Evolutionary conservation across 805 yeast genomes (phyloP), one percentile per base, ranked within the genome.

Genomic region (Maudiozyma barnettii): DNA sequence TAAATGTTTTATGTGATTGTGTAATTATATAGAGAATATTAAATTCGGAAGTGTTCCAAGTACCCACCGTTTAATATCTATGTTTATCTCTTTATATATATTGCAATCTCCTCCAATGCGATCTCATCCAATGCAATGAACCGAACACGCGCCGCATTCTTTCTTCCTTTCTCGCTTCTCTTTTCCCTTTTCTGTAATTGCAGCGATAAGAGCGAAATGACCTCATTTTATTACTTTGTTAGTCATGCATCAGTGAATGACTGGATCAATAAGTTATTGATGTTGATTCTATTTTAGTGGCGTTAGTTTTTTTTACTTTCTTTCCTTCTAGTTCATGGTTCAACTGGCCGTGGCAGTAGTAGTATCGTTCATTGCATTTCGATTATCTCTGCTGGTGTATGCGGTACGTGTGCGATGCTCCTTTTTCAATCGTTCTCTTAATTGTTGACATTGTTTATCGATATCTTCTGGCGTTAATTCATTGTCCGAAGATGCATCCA

Each of bases 371-470:
- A 8, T 33, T n/a, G 3, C 4, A 16, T 31, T 19, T 30, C 53
- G 43, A 18, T 41, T 37, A 1, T 46, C 39, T 37, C 56, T 48
- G n/a, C 46, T 40, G 42, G 40, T 47, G 35, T 54, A 54, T 9
- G 43, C 39, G 10, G 41, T 45, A 1, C 54, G 47, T n/a, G 48
- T 16, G 21, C 52, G 43, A 40, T 46, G 41, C 41, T 57, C 50
- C 10, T 43, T 38, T 6, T 40, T 21, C 22, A 55, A 47, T n/a
- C 42, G 36, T 39, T 35, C 39, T 19, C 65, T 51, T 38, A 55
- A 49, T 20, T 43, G 47, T 4, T 50, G 40, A 43, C 66, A 62
- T 39, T 49, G 49, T 10, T 47, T 35, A 16, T 57, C 61, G 12
- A 62, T 56, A 1, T 23, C 26, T 9, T 51, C 54, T 16, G 58